phyloP scores from a whole-genome alignment of 2,329 filamentous ascomycete species.

The Aspergillus sp. region DNA sequence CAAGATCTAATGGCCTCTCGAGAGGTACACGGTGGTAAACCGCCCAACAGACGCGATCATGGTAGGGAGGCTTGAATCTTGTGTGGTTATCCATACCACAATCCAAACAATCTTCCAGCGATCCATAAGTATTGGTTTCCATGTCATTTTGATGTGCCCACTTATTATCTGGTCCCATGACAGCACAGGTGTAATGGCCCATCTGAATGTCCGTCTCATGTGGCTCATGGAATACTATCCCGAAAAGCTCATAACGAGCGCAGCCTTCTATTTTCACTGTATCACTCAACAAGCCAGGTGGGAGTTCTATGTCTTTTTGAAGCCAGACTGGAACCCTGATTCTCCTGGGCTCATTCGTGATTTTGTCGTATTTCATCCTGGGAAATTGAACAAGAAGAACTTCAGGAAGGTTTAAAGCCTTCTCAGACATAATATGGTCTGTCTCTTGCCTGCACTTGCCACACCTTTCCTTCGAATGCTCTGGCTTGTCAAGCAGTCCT shows the following conservation, averaged over 20 bases:
- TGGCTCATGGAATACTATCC: slow-evolving; percentile 25
- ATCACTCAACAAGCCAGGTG: slow-evolving; percentile 7
- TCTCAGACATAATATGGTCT: slow-evolving; percentile 1
- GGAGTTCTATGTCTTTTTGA: slow-evolving; percentile 8
- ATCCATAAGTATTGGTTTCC: background rate
- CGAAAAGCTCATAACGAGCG: slow-evolving; percentile 29
- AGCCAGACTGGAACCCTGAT: too few relatives aligned
- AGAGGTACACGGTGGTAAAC: slow-evolving; percentile 25
- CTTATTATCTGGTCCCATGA: slow-evolving; percentile 19
- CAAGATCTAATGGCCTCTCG: background rate
- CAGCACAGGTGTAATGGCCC: slow-evolving; percentile 29
- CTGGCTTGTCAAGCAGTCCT: background rate
- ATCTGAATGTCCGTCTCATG: background rate
- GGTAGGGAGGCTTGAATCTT: too few relatives aligned
- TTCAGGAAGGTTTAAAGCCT: slow-evolving; percentile 20
- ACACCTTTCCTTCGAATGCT: slow-evolving; percentile 1
- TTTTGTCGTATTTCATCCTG: too few relatives aligned
- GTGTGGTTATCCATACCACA: too few relatives aligned
- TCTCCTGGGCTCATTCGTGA: too few relatives aligned
- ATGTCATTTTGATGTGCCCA: slow-evolving; percentile 25
- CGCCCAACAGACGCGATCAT: background rate
- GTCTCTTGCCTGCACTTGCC: slow-evolving; percentile 10
- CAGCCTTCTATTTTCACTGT: background rate
- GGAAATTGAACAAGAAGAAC: slow-evolving; percentile 22
- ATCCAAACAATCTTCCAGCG: background rate